These are phyloP conservation scores for Stellera chamaejasme DNA, from an alignment of 345 rosid species.

Conservation along the genomic window DNA sequence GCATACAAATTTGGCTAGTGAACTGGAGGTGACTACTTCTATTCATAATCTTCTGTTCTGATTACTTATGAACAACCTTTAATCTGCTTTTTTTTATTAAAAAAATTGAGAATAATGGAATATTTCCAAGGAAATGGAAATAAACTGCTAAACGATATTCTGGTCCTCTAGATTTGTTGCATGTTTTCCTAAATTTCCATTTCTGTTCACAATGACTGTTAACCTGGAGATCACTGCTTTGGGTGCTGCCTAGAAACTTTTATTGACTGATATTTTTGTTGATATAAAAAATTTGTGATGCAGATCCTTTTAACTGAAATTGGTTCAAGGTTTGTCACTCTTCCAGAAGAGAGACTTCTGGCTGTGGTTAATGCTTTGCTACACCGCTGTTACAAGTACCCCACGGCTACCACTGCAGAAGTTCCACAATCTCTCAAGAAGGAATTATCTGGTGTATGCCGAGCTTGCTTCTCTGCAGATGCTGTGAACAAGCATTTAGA, in stretches of 20 bases:
- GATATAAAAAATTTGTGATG: not conserved
- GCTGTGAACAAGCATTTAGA: conserved; percentile 96
- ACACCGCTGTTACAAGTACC: conserved; percentile 98
- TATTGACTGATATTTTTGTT: not conserved
- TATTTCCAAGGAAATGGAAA: not conserved
- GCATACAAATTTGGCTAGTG: conserved; percentile 90
- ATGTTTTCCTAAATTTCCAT: not conserved
- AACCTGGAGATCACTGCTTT: not conserved
- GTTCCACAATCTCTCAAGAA: conserved; percentile 98
- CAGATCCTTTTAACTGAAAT: conserved; percentile 92
- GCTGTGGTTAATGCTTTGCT: conserved; percentile 96
- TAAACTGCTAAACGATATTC: not conserved
- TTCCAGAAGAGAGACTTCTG: conserved; percentile 96
- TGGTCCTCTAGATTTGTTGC: not conserved
- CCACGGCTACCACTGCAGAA: conserved; percentile 94
- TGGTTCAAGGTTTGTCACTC: conserved; percentile 91
- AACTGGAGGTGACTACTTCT: conserved; percentile 69
- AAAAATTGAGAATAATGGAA: not conserved
- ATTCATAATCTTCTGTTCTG: conserved; percentile 1
- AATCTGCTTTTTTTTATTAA: not conserved
- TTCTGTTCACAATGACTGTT: no score
- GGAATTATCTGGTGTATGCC: conserved; percentile 97
- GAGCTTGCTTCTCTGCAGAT: conserved; percentile 98
- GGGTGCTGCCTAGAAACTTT: no score
- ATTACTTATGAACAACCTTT: not conserved